These are phyloP conservation scores for Pestalotiopsis sp. DNA, from an alignment of 2,329 filamentous ascomycete genomes.

Conservation along the genomic window DNA sequence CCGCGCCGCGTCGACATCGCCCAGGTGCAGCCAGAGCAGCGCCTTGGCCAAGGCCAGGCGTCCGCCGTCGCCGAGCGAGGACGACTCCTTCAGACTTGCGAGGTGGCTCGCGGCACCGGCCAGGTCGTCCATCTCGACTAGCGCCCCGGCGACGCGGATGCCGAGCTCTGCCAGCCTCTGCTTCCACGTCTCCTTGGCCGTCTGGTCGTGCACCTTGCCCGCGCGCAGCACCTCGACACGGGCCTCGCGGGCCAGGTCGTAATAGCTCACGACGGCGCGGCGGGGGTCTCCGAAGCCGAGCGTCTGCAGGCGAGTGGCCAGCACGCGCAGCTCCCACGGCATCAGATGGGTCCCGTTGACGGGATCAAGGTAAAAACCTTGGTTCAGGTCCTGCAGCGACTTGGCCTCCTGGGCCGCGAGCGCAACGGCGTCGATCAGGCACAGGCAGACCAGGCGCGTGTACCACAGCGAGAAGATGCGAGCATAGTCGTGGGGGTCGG, in stretches of 20 bases:
- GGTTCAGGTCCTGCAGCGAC: conserved; percentile 64
- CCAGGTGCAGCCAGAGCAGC: conserved; percentile 77
- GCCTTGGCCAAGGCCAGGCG: conserved; percentile 54
- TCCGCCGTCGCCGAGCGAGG: conserved; percentile 30
- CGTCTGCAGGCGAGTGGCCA: conserved; percentile 82
- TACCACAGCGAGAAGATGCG: conserved; percentile 80
- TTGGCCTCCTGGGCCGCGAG: conserved; percentile 70
- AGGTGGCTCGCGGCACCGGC: conserved; percentile 79
- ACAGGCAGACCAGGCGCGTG: conserved; percentile 78
- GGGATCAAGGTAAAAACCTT: conserved; percentile 59
- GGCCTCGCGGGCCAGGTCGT: conserved; percentile 83
- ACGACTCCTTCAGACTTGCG: conserved; percentile 50
- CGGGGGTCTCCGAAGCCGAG: conserved; percentile 84
- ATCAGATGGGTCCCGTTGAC: conserved; percentile 65
- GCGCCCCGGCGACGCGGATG: conserved; percentile 63
- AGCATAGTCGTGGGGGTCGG: conserved; percentile 58
- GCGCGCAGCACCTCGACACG: conserved; percentile 60
- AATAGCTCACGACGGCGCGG: conserved; percentile 85
- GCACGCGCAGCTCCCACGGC: conserved; percentile 84
- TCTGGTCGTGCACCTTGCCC: conserved; percentile 45
- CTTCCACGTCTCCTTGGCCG: conserved; percentile 69
- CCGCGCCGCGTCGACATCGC: conserved; percentile 72
- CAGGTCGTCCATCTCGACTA: conserved; percentile 87
- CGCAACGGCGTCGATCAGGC: conserved; percentile 73
- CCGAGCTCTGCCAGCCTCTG: conserved; percentile 75